Percentiles rank a stretch among this genome's conserved stretches.
phyloP scores from a whole-genome alignment of 129 eudicot genomes.

The Artemisia annua region DNA sequence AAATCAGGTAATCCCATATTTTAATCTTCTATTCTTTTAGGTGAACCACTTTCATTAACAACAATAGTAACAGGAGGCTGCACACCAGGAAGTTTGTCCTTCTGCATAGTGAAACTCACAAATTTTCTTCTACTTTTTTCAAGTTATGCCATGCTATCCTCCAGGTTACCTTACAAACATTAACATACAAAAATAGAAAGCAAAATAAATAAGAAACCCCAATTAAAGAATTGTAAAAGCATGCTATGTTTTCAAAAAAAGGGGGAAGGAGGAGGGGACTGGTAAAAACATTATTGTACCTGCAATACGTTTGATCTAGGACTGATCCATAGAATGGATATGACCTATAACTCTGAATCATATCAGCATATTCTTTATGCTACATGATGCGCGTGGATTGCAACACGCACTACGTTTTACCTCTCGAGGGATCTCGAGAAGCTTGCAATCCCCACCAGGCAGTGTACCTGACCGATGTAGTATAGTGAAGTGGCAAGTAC shows the following conservation, averaged over 20 bases:
- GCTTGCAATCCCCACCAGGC: no score
- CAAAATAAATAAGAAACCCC: no score
- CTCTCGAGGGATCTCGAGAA: no score
- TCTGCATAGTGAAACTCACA: constrained; percentile 82
- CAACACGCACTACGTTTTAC: no score
- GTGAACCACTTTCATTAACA: constrained; percentile 68
- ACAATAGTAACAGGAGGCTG: constrained; percentile 56
- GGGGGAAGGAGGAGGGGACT: no score
- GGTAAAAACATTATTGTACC: not conserved
- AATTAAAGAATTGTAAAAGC: no score
- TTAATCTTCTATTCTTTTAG: constrained; percentile 66
- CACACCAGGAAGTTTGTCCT: no score
- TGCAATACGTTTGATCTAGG: constrained; percentile 69
- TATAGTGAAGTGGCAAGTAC: no score
- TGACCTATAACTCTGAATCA: constrained; percentile 58
- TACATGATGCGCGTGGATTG: no score
- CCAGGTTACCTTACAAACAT: constrained; percentile 85
- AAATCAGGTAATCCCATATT: constrained; percentile 64
- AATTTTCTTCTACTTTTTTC: constrained; percentile 97
- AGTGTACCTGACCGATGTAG: no score
- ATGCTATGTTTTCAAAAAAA: no score
- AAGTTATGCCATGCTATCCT: constrained; percentile 91
- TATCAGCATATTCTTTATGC: constrained; percentile 74
- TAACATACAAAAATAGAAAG: constrained; percentile 14
- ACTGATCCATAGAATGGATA: constrained; percentile 62